Percentiles rank a stretch among this genome's conserved stretches.
Conservation (phyloP, 1,284 basidiomycete genomes). For the Exobasidium rhododendri region DNA sequence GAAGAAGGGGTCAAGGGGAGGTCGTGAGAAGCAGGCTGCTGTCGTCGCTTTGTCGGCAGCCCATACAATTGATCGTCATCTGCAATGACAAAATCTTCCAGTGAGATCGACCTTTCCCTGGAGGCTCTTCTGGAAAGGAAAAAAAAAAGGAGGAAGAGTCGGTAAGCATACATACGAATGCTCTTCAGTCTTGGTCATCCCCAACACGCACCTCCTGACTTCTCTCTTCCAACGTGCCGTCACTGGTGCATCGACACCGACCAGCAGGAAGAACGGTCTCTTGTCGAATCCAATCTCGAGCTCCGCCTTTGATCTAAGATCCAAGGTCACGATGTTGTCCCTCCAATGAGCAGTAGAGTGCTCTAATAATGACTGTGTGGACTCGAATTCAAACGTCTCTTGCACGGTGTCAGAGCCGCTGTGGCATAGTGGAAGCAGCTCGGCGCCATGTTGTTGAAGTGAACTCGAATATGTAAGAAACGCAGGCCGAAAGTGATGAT, state of each 20-base stretch:
- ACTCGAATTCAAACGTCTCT: conserved; percentile 28
- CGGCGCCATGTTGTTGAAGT: not conserved
- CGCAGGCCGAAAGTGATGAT: conserved; percentile 59
- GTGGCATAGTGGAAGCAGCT: not conserved
- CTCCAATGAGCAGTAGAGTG: conserved; percentile 81
- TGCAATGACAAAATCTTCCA: conserved; percentile 44
- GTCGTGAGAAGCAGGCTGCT: not conserved
- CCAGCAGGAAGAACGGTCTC: conserved; percentile 83
- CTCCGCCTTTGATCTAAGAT: conserved; percentile 63
- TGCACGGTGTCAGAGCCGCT: conserved; percentile 6
- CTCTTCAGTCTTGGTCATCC: too few species aligned
- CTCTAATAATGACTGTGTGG: conserved; percentile 63
- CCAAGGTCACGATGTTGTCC: conserved; percentile 73
- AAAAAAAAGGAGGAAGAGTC: too few species aligned
- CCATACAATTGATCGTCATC: conserved; percentile 45
- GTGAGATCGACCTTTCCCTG: too few species aligned
- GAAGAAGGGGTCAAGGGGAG: not conserved
- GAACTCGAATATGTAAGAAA: not conserved
- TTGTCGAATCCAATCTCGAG: conserved; percentile 71
- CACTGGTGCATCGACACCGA: conserved; percentile 81
- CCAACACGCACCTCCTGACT: conserved; percentile 4
- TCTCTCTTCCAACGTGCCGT: conserved; percentile 53
- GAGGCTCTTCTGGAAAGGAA: too few species aligned
- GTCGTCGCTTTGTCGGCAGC: not conserved
- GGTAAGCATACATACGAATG: too few species aligned